These are phyloP conservation scores for Serendipita vermifera DNA, from an alignment of 768 basidiomycete species.

Conservation along the genomic window DNA sequence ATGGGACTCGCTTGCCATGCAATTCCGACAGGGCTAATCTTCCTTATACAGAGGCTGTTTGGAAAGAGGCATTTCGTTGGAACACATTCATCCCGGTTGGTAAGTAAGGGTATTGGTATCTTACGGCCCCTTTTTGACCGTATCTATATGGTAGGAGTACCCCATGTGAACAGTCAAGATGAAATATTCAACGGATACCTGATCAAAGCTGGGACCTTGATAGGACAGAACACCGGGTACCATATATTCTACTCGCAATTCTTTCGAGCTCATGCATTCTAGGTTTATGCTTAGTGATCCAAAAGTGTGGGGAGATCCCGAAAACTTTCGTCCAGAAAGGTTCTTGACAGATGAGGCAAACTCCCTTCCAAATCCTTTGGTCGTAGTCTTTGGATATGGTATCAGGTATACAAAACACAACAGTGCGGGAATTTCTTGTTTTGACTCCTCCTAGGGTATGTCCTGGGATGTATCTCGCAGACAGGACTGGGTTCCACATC, in stretches of 20 bases:
- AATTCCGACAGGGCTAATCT: slow-evolving; percentile 17
- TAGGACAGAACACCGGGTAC: not conserved
- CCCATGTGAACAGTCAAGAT: too few species aligned
- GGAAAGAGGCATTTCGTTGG: too few species aligned
- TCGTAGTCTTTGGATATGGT: not conserved
- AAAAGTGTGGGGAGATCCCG: not conserved
- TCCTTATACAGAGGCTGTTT: too few species aligned
- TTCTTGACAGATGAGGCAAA: not conserved
- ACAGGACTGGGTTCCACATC: not conserved
- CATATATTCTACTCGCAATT: not conserved
- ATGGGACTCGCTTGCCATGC: not conserved
- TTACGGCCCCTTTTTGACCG: slow-evolving; percentile 15
- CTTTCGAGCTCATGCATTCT: not conserved
- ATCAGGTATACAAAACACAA: not conserved
- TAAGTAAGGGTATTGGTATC: too few species aligned
- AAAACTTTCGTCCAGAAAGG: not conserved
- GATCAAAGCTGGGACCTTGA: not conserved
- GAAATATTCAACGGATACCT: not conserved
- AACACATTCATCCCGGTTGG: too few species aligned
- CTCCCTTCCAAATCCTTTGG: not conserved
- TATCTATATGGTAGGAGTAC: slow-evolving; percentile 16
- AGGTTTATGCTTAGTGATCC: not conserved
- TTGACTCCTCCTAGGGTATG: not conserved
- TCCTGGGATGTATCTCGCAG: not conserved
- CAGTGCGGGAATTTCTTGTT: not conserved